A percentile compares a stretch with the other conserved stretches of the same genome.
Conservation (phyloP, 2,329 filamentous ascomycete species). For the Malbranchea cinnamomea region DNA sequence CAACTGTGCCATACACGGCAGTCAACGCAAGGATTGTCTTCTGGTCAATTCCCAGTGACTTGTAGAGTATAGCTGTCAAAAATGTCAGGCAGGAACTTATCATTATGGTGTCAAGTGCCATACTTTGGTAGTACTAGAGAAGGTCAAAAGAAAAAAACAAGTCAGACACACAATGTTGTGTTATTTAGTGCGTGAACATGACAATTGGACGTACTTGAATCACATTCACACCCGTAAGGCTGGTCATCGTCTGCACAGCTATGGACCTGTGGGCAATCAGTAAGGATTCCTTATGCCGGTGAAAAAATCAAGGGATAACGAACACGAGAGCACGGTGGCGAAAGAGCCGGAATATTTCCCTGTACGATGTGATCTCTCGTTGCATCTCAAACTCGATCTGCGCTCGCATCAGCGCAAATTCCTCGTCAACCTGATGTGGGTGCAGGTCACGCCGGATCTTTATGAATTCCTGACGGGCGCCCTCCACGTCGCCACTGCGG, state of each 20-base stretch:
- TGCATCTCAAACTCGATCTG: slow-evolving; percentile 45
- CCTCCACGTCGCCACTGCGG: slow-evolving; percentile 33
- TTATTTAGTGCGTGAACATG: neutral
- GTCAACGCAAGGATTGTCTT: slow-evolving; percentile 39
- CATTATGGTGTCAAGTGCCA: neutral
- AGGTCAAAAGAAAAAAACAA: slow-evolving; percentile 19
- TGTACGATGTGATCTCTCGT: slow-evolving; percentile 37
- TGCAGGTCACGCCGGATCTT: slow-evolving; percentile 34
- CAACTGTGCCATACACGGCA: slow-evolving; percentile 39
- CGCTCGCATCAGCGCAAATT: slow-evolving; percentile 39
- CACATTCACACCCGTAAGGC: slow-evolving; percentile 42
- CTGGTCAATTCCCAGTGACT: slow-evolving; percentile 36
- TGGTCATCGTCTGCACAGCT: slow-evolving; percentile 43
- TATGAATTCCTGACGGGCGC: slow-evolving; percentile 34
- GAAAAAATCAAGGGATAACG: slow-evolving; percentile 8
- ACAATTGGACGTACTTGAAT: slow-evolving; percentile 28
- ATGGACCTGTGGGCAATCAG: slow-evolving; percentile 27
- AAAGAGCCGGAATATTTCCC: slow-evolving; percentile 38
- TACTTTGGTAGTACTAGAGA: slow-evolving; percentile 21
- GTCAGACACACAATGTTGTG: slow-evolving; percentile 11
- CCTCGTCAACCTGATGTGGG: slow-evolving; percentile 31
- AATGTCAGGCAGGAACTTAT: neutral
- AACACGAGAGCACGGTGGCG: slow-evolving; percentile 37
- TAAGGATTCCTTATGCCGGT: neutral
- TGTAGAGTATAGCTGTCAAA: slow-evolving; percentile 38